Percentiles rank a stretch among this genome's conserved stretches.
Conservation (phyloP, 177 flowering plant genomes). For the Vitis hybrid region DNA sequence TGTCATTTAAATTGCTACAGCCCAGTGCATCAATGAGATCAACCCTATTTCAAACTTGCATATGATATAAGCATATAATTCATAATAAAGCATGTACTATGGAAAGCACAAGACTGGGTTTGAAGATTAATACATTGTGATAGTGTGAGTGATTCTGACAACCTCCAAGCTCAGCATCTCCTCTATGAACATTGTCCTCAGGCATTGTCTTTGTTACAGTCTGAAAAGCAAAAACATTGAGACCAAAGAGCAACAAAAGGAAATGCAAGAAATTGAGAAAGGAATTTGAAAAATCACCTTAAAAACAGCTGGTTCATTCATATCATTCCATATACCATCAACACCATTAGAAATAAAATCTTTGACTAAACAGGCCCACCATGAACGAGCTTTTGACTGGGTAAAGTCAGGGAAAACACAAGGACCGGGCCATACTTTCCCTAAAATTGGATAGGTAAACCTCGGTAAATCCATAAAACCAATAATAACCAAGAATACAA, state of each 20-base stretch:
- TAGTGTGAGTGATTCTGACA: slow-evolving; percentile 72
- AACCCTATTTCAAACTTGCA: not conserved
- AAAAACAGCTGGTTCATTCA: slow-evolving; percentile 97
- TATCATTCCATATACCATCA: slow-evolving; percentile 99
- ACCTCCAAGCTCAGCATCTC: slow-evolving; percentile 87
- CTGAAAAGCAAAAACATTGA: slow-evolving; percentile 38
- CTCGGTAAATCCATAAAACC: not conserved
- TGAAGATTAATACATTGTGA: slow-evolving; percentile 70
- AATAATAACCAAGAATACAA: not conserved
- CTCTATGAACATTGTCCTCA: slow-evolving; percentile 82
- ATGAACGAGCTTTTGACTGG: slow-evolving; percentile 68
- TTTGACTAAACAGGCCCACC: slow-evolving; percentile 91
- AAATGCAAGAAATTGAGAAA: not conserved
- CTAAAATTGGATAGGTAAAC: slow-evolving; percentile 29
- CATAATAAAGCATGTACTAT: not conserved
- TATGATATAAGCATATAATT: not conserved
- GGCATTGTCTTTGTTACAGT: slow-evolving; percentile 92
- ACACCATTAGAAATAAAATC: slow-evolving; percentile 83
- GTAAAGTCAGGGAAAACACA: slow-evolving; percentile 97
- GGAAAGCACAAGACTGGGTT: not conserved
- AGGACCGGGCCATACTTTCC: slow-evolving; percentile 96
- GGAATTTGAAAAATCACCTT: slow-evolving; percentile 43
- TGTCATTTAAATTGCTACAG: not conserved
- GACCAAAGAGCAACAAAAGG: not conserved
- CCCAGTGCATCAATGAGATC: not conserved